Conservation (phyloP, 495 filamentous ascomycete species). For the Penicillium turbatum region DNA sequence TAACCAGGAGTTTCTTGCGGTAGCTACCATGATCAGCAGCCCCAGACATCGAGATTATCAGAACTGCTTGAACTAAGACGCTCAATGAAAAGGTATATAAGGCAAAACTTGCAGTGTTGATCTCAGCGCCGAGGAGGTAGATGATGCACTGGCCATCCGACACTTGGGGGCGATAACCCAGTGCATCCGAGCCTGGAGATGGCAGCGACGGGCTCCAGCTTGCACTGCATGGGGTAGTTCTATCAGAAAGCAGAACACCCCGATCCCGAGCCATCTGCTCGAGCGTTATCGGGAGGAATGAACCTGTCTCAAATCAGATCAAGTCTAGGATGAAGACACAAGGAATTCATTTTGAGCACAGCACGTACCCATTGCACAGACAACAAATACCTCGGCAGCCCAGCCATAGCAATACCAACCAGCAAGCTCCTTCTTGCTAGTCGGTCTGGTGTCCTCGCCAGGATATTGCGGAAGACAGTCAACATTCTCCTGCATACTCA, state of each 20-base stretch:
- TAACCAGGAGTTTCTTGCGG: conserved; percentile 78
- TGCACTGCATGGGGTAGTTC: conserved; percentile 62
- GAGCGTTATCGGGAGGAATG: conserved; percentile 94
- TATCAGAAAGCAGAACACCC: conserved; percentile 76
- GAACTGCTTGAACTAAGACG: conserved; percentile 78
- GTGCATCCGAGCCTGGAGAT: conserved; percentile 5
- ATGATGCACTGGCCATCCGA: conserved; percentile 69
- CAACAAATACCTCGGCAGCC: conserved; percentile 95
- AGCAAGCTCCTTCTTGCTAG: conserved; percentile 78
- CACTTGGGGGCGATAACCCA: conserved; percentile 25
- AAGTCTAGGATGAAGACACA: not conserved
- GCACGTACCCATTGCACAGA: conserved; percentile 74
- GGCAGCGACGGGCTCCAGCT: conserved; percentile 37
- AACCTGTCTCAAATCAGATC: conserved; percentile 48
- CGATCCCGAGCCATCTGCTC: conserved; percentile 90
- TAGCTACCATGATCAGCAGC: conserved; percentile 94
- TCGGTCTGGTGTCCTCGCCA: conserved; percentile 83
- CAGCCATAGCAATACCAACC: conserved; percentile 98
- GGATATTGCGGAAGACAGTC: conserved; percentile 50
- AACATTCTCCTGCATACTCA: conserved; percentile 28
- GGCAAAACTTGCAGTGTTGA: conserved; percentile 96
- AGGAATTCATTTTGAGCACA: not conserved
- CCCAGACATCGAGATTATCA: conserved; percentile 93
- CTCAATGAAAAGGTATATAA: conserved; percentile 97
- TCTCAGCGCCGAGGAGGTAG: conserved; percentile 72